A percentile compares a stretch with the other conserved stretches of the same genome.
Evolutionary conservation across 768 basidiomycete genomes (phyloP).

Genomic region (Collybia nuda): DNA sequence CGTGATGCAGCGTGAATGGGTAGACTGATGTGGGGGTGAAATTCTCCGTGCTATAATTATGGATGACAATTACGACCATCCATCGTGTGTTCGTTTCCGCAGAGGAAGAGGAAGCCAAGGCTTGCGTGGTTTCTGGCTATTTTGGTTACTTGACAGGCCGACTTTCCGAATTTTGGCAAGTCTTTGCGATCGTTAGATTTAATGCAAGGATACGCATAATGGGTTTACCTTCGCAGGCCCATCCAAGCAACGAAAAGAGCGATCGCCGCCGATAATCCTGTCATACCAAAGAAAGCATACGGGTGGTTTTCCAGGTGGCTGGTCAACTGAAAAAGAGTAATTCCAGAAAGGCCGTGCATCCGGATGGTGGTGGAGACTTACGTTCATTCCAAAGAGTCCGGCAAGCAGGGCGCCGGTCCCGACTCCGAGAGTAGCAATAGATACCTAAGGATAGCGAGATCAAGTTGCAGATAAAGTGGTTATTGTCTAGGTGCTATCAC

Average conservation of each 20-base stretch:
- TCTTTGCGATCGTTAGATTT: conserved; percentile 20
- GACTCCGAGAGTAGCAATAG: conserved; percentile 93
- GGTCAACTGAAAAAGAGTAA: conserved; percentile 49
- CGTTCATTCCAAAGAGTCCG: conserved; percentile 96
- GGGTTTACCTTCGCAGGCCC: conserved; percentile 63
- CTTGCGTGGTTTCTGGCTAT: conserved; percentile 21
- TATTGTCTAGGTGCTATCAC: conserved; percentile 31
- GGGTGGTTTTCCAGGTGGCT: conserved; percentile 72
- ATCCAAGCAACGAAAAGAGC: conserved; percentile 62
- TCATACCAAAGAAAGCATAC: conserved; percentile 73
- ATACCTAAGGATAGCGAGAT: conserved; percentile 52
- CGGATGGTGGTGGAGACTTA: conserved; percentile 36
- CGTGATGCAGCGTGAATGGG: background rate
- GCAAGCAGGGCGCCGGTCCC: conserved; percentile 89
- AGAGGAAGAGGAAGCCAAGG: conserved; percentile 51
- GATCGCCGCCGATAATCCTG: conserved; percentile 54
- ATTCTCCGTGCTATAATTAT: conserved; percentile 4
- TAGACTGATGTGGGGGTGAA: background rate
- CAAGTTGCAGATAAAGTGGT: conserved; percentile 2
- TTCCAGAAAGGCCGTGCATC: conserved; percentile 9
- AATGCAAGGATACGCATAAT: conserved; percentile 7
- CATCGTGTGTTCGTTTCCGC: conserved; percentile 36
- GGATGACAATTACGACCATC: conserved; percentile 34
- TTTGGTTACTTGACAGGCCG: conserved; percentile 37
- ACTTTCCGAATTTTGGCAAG: conserved; percentile 47